A percentile compares a stretch with the other conserved stretches of the same genome.
Conservation (phyloP, 1,284 basidiomycete genomes). For the Cutaneotrichosporon cavernicola region DNA sequence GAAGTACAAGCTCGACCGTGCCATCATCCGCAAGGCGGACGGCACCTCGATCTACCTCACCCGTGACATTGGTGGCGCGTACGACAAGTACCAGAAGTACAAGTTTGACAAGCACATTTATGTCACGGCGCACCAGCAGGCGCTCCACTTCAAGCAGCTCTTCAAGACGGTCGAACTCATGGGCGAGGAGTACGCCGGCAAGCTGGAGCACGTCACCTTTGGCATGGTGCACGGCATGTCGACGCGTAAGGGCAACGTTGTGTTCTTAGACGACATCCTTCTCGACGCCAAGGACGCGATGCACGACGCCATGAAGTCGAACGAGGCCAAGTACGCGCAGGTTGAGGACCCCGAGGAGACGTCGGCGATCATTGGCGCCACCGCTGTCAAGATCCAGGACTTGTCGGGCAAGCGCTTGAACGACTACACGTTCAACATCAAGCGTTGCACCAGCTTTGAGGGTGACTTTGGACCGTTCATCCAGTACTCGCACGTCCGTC, state of each 20-base stretch:
- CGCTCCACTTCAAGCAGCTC: conserved; percentile 88
- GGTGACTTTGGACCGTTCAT: conserved; percentile 93
- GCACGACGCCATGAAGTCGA: conserved; percentile 96
- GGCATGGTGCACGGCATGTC: conserved; percentile 92
- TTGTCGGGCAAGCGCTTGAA: conserved; percentile 94
- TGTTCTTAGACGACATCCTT: conserved; percentile 94
- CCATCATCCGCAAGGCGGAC: conserved; percentile 88
- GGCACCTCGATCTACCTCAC: conserved; percentile 97
- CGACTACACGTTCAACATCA: conserved; percentile 95
- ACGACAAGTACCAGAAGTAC: conserved; percentile 88
- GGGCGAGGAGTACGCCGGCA: conserved; percentile 80
- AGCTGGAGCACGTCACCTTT: conserved; percentile 87
- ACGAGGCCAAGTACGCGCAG: conserved; percentile 86
- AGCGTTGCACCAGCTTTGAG: conserved; percentile 92
- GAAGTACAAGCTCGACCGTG: conserved; percentile 84
- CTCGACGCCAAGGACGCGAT: conserved; percentile 85
- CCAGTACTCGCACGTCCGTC: conserved; percentile 94
- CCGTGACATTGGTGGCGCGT: conserved; percentile 93
- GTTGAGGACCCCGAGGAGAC: conserved; percentile 84
- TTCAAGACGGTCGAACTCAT: conserved; percentile 93
- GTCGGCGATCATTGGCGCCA: conserved; percentile 84
- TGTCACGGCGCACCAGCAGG: conserved; percentile 91
- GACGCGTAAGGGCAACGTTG: conserved; percentile 92
- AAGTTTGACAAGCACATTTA: conserved; percentile 99
- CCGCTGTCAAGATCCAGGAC: conserved; percentile 97